These are phyloP conservation scores for Cercospora nicotianae DNA, from an alignment of 2,329 filamentous ascomycete species.

Conservation along the genomic window DNA sequence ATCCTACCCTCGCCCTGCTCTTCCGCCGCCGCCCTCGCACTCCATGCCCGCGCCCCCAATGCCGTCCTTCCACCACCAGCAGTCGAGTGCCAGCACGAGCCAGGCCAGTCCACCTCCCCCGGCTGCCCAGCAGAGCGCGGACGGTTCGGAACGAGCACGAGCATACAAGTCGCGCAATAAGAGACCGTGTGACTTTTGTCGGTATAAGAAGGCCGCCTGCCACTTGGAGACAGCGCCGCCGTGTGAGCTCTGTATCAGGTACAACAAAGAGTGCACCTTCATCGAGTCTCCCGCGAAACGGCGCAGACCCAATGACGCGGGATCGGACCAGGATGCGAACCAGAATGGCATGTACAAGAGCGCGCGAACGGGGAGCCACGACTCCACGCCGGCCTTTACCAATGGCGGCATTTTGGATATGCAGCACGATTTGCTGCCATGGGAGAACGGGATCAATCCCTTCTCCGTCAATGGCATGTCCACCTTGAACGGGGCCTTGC, in stretches of 20 bases:
- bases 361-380: conserved; percentile 22
- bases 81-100: conserved; percentile 17
- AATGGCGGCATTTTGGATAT: conserved; percentile 31
- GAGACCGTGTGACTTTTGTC: conserved; percentile 51
- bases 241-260: conserved; percentile 47
- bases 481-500: conserved; percentile 22
- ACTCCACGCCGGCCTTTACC: conserved; percentile 24
- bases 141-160: conserved; percentile 34
- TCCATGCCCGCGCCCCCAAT: conserved; percentile 23
- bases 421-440: conserved; percentile 32
- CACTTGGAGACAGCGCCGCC: conserved; percentile 46
- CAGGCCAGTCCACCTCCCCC: conserved; percentile 13
- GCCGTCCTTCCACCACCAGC: conserved; percentile 22
- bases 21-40: conserved; percentile 16
- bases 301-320: conserved; percentile 35
- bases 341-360: conserved; percentile 24
- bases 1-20: conserved; percentile 3
- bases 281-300: conserved; percentile 43
- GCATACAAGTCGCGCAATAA: conserved; percentile 42
- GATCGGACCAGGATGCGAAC: conserved; percentile 16
- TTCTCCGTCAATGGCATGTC: conserved; percentile 32
- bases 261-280: conserved; percentile 49
- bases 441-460: conserved; percentile 33
- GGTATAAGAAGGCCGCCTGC: conserved; percentile 49
- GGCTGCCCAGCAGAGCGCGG: conserved; percentile 9